Conservation (phyloP, 202 grass and related monocot species). For the Zizania palustris region DNA sequence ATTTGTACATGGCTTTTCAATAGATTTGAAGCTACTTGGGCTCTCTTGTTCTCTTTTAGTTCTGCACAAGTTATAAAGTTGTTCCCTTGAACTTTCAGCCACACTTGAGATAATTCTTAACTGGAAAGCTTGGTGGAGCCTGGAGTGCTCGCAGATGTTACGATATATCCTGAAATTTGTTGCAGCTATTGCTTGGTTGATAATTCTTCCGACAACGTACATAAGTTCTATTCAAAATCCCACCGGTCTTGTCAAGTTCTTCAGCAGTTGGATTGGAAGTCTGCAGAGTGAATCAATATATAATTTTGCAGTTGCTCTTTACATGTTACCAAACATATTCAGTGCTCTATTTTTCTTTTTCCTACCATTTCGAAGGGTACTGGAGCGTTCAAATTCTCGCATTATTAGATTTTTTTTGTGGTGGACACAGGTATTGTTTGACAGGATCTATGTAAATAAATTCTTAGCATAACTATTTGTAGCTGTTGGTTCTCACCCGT, state of each 20-base stretch:
- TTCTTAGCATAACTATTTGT: constrained; percentile 25
- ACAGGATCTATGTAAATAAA: constrained; percentile 25
- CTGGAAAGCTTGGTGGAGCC: constrained; percentile 90
- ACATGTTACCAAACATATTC: constrained; percentile 92
- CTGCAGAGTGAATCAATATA: constrained; percentile 76
- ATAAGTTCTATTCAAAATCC: constrained; percentile 78
- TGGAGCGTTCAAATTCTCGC: constrained; percentile 71
- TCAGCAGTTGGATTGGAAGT: constrained; percentile 82
- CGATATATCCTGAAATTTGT: constrained; percentile 82
- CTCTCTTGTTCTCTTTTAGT: constrained; percentile 29
- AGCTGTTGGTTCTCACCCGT: constrained; percentile 42
- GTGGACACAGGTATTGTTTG: constrained; percentile 83
- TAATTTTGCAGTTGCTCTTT: constrained; percentile 84
- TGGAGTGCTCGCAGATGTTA: constrained; percentile 71
- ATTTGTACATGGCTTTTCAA: constrained; percentile 8
- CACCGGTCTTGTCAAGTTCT: constrained; percentile 77
- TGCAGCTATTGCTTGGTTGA: constrained; percentile 82
- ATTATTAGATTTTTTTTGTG: constrained; percentile 82
- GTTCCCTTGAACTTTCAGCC: constrained; percentile 57
- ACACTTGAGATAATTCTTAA: constrained; percentile 81
- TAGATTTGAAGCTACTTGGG: not conserved
- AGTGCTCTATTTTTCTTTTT: constrained; percentile 88
- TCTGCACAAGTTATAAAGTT: constrained; percentile 36
- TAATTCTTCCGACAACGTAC: constrained; percentile 79
- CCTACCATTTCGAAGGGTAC: constrained; percentile 55